Conservation (phyloP, 192 early-diverging fungal genomes). For the Allomyces macrogynus region DNA sequence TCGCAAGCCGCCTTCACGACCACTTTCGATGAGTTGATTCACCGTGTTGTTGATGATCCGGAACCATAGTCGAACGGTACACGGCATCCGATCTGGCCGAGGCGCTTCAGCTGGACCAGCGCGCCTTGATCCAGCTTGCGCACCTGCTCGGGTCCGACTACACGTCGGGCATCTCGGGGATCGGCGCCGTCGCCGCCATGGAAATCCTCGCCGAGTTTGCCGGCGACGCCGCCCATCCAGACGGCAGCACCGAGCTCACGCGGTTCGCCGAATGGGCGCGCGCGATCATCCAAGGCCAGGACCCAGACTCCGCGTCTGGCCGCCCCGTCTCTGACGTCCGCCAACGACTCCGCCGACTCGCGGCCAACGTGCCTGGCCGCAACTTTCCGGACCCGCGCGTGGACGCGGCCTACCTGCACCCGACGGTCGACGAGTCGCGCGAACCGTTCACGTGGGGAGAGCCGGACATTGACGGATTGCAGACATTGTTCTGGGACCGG, state of each 20-base stretch:
- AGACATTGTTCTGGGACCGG: not conserved
- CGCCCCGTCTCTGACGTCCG: constrained; percentile 11
- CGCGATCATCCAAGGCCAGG: constrained; percentile 18
- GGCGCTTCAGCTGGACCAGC: constrained; percentile 43
- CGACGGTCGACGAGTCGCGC: constrained; percentile 44
- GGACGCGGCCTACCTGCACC: constrained; percentile 55
- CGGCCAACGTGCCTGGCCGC: constrained; percentile 31
- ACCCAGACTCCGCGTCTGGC: not conserved
- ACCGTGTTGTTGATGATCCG: no score
- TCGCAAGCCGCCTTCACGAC: no score
- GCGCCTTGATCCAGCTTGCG: constrained; percentile 61
- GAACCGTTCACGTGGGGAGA: constrained; percentile 46
- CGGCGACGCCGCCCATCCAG: constrained; percentile 5
- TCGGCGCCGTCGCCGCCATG: constrained; percentile 73
- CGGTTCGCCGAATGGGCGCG: constrained; percentile 37
- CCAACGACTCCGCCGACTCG: constrained; percentile 17
- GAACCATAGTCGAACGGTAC: constrained; percentile 53
- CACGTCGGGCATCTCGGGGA: constrained; percentile 64
- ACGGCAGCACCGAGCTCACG: constrained; percentile 15
- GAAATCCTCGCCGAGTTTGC: constrained; percentile 69
- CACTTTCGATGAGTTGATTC: no score
- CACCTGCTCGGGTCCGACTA: constrained; percentile 95
- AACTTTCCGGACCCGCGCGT: constrained; percentile 64
- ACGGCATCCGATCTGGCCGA: constrained; percentile 32
- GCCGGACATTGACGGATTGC: constrained; percentile 44